These are phyloP conservation scores for Dalbergia oliveri DNA, from an alignment of 306 rosid genomes.

Conservation along the genomic window DNA sequence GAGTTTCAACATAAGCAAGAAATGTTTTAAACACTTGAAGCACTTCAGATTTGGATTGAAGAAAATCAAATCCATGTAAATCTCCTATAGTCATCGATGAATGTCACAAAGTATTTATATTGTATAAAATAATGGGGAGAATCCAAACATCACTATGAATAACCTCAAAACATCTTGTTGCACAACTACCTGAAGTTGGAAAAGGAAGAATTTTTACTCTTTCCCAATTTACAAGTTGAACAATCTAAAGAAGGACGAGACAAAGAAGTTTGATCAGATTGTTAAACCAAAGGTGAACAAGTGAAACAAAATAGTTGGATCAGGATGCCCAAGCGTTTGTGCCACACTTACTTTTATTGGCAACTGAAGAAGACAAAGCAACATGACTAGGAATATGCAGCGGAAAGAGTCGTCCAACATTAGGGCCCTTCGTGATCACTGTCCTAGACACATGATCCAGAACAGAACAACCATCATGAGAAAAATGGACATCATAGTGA, in stretches of 20 bases:
- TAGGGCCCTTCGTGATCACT: constrained; percentile 1
- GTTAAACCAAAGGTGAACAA: not conserved
- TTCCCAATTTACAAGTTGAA: too few species aligned
- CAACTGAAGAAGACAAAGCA: not conserved
- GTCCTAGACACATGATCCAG: not conserved
- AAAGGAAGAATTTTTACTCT: too few species aligned
- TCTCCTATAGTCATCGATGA: not conserved
- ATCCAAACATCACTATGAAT: too few species aligned
- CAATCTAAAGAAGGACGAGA: too few species aligned
- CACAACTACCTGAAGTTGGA: too few species aligned
- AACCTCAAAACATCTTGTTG: too few species aligned
- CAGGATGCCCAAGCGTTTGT: not conserved
- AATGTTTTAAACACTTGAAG: not conserved
- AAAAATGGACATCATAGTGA: not conserved
- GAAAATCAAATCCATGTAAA: constrained; percentile 19
- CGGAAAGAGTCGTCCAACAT: not conserved
- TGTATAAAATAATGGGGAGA: too few species aligned
- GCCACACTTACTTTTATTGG: not conserved
- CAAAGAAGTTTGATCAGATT: not conserved
- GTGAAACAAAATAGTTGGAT: not conserved
- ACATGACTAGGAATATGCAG: not conserved
- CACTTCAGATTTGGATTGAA: not conserved
- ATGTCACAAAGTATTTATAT: not conserved
- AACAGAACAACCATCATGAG: not conserved
- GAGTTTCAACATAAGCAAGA: constrained; percentile 4